Base-by-base conservation (phyloP, 1,139 yeast species). In the Hansenula sp. region DNA sequence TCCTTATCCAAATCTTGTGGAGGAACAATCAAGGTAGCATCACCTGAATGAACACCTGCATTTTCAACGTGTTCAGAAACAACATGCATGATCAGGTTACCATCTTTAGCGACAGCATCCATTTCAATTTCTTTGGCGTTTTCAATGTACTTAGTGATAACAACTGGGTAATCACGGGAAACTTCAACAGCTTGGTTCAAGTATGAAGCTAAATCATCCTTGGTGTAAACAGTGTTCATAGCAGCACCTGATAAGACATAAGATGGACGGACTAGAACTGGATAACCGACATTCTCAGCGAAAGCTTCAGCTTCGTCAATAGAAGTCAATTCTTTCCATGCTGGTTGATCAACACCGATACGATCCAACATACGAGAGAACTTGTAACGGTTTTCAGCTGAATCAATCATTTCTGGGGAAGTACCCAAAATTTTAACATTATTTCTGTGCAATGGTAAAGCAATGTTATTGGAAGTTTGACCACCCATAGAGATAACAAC, bases 41-140 rank as follows among this genome's bases (percentile, higher is more conserved):
- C 99, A 76, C 99, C 99, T 48, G 99, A 93, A 71, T 93, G 99
- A 45, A 93, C 97, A 79, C 99, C 99, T 27, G 99, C 99, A 63
- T 93, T 93, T 70, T 93, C 99, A 60, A 93, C 98, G 66, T 93
- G 99, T 70, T 94, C 99, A 47, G 97, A 90, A 49, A 93, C 96
- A 65, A 90, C 98, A 65, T 93, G 99, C 93, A 93, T 89, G 55
- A 93, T 79, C 73, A 93, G 76, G 67, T 90, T 81, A 70, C 99
- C 99, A 61, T 93, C 89, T 64, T 79, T 81, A 42, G 99, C 98
- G 59, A 93, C 99, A 42, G 97, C 99, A 69, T 93, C 99, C 93
- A 93, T 90, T 71, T 93, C 99, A 61, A 93, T 93, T 72, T 93
- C 99, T 73, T 93, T 89, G 42, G 99, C 98, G 55, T 89, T 87